Evolutionary conservation across 1,284 basidiomycete genomes (phyloP).

Genomic region (Naganishia albida): DNA sequence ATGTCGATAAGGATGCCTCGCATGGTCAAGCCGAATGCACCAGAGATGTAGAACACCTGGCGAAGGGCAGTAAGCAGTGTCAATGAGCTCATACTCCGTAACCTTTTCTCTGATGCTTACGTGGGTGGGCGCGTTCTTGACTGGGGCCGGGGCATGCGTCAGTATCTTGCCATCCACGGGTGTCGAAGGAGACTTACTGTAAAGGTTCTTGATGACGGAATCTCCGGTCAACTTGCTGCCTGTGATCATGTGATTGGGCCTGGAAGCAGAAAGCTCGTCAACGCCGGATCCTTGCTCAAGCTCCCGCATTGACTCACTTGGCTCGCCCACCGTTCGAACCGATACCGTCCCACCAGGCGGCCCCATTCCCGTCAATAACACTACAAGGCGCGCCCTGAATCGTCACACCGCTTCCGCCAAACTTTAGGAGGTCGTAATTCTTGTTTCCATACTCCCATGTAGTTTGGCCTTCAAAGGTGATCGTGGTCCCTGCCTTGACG

Average conservation of each 20-base stretch:
- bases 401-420: slow-evolving; percentile 32
- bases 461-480: slow-evolving; percentile 27
- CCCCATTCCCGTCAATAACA: slow-evolving; percentile 33
- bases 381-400: slow-evolving; percentile 32
- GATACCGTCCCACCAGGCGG: slow-evolving; percentile 34
- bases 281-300: not conserved
- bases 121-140: slow-evolving; percentile 33
- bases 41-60: slow-evolving; percentile 31
- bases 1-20: slow-evolving; percentile 31
- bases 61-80: not conserved
- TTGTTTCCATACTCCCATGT: slow-evolving; percentile 30
- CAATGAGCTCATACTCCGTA: not conserved
- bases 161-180: not conserved
- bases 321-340: slow-evolving; percentile 32
- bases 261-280: not conserved
- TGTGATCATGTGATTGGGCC: slow-evolving; percentile 33
- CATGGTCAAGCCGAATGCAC: slow-evolving; percentile 31
- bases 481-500: slow-evolving; percentile 12
- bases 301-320: slow-evolving; percentile 9
- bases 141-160: not conserved
- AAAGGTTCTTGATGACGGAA: slow-evolving; percentile 34
- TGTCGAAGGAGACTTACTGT: slow-evolving; percentile 18
- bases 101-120: not conserved
- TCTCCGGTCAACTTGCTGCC: slow-evolving; percentile 33
- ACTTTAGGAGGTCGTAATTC: slow-evolving; percentile 33